Evolutionary conservation across 2,329 filamentous ascomycete species (phyloP), one percentile per base, ranked within the genome.

Genomic region (Colletotrichum agaves): DNA sequence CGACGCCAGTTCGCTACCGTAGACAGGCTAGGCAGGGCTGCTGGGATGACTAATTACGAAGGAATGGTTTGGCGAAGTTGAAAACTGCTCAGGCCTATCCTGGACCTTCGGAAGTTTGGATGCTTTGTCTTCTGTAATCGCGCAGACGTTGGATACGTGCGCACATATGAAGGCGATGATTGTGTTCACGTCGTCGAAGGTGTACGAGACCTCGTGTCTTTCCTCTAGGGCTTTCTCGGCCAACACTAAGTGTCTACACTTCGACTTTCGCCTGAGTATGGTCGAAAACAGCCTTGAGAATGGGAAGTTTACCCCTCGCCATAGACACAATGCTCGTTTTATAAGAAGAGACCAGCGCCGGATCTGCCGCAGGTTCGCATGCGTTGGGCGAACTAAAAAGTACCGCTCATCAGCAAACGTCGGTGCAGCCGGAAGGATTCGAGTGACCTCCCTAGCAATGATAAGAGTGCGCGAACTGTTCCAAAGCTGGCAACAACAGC

Each of bases 361-460:
- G 52, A 56, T 43, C 37, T 56, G 35, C 39, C 6, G 27, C 8
- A 39, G 39, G 19, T 31, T 21, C 12, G 50, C 11, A 19, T 39
- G 52, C 41, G 31, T 19, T 7, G 37, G 15, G 41, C 57, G 33
- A 49, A 15, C 44, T 60, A 50, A 60, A 60, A 60, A 60, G 57
- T 60, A 60, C 57, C 57, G 33, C 35, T 33, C n/a, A 59, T 39
- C 27, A 37, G n/a, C 41, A 37, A 44, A 39, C 19, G 33, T 55
- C 55, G 61, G 60, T 21, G 23, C 23, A 64, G 39, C 65, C 65
- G 65, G 41, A 49, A 49, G 61, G 47, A 65, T 64, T 44, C 21
- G 53, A 23, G 35, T 19, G 17, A 19, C 46, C 37, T 43, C 23
- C 21, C n/a, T 15, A 31, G 39, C 43, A 6, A 17, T 11, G 2